Conservation (phyloP, 192 early-diverging fungal genomes). For the Neocallimastix lanati region DNA sequence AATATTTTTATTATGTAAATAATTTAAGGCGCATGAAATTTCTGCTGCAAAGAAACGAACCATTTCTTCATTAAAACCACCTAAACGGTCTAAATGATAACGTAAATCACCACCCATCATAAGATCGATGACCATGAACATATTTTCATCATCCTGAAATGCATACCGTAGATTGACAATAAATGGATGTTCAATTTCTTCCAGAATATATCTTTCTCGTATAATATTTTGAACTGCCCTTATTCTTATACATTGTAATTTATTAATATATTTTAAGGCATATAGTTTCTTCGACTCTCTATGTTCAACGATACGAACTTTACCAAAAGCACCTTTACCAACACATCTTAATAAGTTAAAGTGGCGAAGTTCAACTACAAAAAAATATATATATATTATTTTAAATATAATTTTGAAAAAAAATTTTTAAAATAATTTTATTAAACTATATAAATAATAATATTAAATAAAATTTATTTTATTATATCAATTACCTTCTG, state of each 20-base stretch:
- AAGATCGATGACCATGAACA: constrained; percentile 86
- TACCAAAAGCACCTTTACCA: constrained; percentile 92
- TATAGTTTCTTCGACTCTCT: constrained; percentile 54
- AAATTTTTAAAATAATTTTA: no score
- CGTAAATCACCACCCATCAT: constrained; percentile 91
- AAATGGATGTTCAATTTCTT: constrained; percentile 67
- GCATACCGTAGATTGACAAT: constrained; percentile 84
- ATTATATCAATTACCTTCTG: neutral
- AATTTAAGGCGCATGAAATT: constrained; percentile 54
- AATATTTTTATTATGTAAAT: constrained; percentile 64
- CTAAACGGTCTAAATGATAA: constrained; percentile 58
- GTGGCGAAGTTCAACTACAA: constrained; percentile 59
- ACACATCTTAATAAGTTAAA: constrained; percentile 78
- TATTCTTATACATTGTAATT: constrained; percentile 72
- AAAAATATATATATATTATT: no score
- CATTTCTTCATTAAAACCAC: constrained; percentile 51
- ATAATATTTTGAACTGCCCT: constrained; percentile 75
- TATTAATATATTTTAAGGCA: constrained; percentile 94
- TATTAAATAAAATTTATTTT: no score
- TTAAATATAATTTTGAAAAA: no score
- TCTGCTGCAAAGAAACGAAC: constrained; percentile 78
- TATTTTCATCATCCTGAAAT: constrained; percentile 84
- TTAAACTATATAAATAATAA: no score
- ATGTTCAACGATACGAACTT: constrained; percentile 85
- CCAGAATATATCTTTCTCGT: constrained; percentile 70